These are phyloP conservation scores for Mycena indigotica DNA, from an alignment of 768 basidiomycete species.

Conservation along the genomic window DNA sequence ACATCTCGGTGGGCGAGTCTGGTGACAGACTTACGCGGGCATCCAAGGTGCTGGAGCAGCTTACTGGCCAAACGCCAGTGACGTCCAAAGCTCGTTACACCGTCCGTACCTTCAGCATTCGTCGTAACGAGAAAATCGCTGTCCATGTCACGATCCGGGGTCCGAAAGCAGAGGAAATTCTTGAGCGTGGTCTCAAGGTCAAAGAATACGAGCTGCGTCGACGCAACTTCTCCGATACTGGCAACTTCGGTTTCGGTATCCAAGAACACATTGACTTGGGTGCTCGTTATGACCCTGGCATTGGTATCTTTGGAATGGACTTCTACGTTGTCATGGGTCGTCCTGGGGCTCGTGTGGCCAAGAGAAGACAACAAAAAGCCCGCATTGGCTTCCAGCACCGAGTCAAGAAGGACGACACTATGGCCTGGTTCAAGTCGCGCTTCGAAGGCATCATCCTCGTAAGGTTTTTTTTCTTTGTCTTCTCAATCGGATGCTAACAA, in stretches of 20 bases:
- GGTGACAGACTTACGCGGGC: slow-evolving; percentile 99
- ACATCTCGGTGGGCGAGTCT: slow-evolving; percentile 99
- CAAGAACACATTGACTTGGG: slow-evolving; percentile 99
- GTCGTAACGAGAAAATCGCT: slow-evolving; percentile 99
- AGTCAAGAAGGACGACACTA: slow-evolving; percentile 94
- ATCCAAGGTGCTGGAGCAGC: slow-evolving; percentile 98
- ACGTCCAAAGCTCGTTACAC: slow-evolving; percentile 99
- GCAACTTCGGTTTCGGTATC: slow-evolving; percentile 99
- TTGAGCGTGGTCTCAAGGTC: slow-evolving; percentile 98
- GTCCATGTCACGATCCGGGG: slow-evolving; percentile 98
- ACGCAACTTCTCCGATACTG: slow-evolving; percentile 97
- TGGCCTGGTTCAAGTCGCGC: slow-evolving; percentile 99
- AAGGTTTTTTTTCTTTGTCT: slow-evolving; percentile 32
- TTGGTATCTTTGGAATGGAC: slow-evolving; percentile 99
- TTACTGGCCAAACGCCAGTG: slow-evolving; percentile 98
- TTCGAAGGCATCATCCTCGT: slow-evolving; percentile 98
- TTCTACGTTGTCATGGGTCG: slow-evolving; percentile 98
- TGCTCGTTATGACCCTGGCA: slow-evolving; percentile 96
- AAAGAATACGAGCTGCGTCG: slow-evolving; percentile 99
- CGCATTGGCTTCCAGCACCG: slow-evolving; percentile 86
- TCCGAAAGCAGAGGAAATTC: slow-evolving; percentile 98
- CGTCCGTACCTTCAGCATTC: slow-evolving; percentile 97
- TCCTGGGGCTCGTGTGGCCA: slow-evolving; percentile 88
- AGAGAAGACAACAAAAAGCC: slow-evolving; percentile 86
- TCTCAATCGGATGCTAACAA: neutral